Evolutionary conservation across 2,329 filamentous ascomycete genomes (phyloP).

Genomic region (Xenosphaeropsis pyriputrescens): DNA sequence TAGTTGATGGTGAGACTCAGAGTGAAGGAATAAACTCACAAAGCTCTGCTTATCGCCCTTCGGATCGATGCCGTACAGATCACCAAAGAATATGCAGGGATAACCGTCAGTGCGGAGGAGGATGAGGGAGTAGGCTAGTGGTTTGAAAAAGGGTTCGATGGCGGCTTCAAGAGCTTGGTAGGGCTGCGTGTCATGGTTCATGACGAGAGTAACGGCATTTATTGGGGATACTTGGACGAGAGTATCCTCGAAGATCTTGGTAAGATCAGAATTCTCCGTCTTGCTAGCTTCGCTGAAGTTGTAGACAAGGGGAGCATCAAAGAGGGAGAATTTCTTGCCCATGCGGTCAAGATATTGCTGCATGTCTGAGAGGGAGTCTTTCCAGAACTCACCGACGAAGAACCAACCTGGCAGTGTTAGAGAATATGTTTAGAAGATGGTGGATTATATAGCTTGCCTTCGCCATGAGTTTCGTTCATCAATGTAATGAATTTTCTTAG

Average conservation of each 20-base stretch:
- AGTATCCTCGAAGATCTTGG: conserved; percentile 46
- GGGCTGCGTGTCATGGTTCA: conserved; percentile 58
- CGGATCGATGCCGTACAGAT: conserved; percentile 48
- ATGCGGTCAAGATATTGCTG: conserved; percentile 40
- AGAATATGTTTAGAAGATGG: too few species aligned
- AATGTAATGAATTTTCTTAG: conserved; percentile 46
- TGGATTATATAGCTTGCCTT: conserved; percentile 13
- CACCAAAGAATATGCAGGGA: conserved; percentile 58
- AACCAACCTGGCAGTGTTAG: conserved; percentile 27
- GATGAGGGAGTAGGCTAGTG: conserved; percentile 57
- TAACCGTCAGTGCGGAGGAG: conserved; percentile 47
- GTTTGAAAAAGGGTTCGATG: conserved; percentile 53
- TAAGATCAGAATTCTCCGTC: conserved; percentile 39
- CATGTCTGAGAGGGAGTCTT: conserved; percentile 38
- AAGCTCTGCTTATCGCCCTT: conserved; percentile 27
- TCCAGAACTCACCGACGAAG: conserved; percentile 58
- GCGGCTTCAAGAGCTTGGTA: conserved; percentile 47
- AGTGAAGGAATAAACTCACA: conserved; percentile 6
- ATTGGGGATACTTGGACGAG: conserved; percentile 37
- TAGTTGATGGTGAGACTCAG: too few species aligned
- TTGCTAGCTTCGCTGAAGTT: conserved; percentile 49
- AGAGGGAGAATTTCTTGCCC: conserved; percentile 43
- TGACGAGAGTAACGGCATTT: conserved; percentile 51
- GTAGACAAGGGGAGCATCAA: conserved; percentile 54
- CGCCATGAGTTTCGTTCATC: conserved; percentile 32